A percentile compares a stretch with the other conserved stretches of the same genome.
Conservation (phyloP, 352 stramenopile genomes). For the Pythium sp. region DNA sequence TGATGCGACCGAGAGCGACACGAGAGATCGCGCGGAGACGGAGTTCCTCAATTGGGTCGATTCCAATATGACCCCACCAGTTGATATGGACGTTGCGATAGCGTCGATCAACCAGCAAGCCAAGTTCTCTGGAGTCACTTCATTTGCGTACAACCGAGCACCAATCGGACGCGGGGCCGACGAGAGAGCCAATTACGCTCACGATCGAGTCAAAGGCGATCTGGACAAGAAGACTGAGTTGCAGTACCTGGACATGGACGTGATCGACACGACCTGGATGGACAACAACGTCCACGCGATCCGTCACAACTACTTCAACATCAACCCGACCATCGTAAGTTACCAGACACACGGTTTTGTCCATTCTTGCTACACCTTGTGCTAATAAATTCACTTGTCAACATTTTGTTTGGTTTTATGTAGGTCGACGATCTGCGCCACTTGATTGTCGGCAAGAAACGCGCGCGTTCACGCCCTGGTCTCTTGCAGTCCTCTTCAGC, state of each 20-base stretch:
- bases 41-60: constrained; percentile 38
- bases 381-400: not conserved
- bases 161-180: constrained; percentile 1
- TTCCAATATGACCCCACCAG: constrained; percentile 33
- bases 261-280: constrained; percentile 78
- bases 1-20: constrained; percentile 20
- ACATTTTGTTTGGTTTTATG: not conserved
- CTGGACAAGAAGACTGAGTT: constrained; percentile 7
- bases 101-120: constrained; percentile 54
- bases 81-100: constrained; percentile 53
- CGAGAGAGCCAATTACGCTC: constrained; percentile 16
- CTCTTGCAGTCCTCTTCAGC: constrained; percentile 55
- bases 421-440: constrained; percentile 65
- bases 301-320: constrained; percentile 70
- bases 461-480: constrained; percentile 42
- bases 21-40: constrained; percentile 26
- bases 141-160: constrained; percentile 53
- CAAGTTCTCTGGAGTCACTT: constrained; percentile 46
- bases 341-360: not conserved
- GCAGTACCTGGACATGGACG: constrained; percentile 60
- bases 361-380: not conserved
- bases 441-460: constrained; percentile 57
- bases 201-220: constrained; percentile 10
- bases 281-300: constrained; percentile 71
- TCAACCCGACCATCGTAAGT: constrained; percentile 62